Evolutionary conservation across 768 basidiomycete species (phyloP), one percentile per base, ranked within the genome.

Genomic region (Hericium coralloides): DNA sequence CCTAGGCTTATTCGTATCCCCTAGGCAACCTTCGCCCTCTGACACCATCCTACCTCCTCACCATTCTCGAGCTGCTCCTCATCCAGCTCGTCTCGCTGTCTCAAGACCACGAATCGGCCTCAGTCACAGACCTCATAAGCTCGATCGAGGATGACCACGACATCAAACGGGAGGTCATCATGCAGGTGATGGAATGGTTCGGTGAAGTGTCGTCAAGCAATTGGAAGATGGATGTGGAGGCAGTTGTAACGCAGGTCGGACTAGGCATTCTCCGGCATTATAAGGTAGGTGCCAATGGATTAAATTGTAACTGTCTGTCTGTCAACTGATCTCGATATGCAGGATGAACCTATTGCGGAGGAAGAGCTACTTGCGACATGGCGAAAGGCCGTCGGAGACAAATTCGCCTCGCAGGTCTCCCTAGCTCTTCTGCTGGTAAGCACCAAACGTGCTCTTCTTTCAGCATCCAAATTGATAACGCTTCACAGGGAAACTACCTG

Each of bases 121-220:
- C 81, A 0, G 74, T 84, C n/a, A 78, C 83, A 47, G 75, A 77
- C n/a, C 70, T 95, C 45, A 66, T 77, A 7, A 72, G 78, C 10
- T 72, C 80, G 0, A 77, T 98, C 12, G 79, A 82, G 17, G 77
- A 86, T 45, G 87, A 89, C 3, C 84, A 92, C 64, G 89, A 90
- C 18, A 71, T 95, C 15, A 75, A 81, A 8, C 70, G 79, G 7
- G 67, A 73, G 2, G 78, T 93, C 26, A 78, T 82, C 8, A 70
- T 66, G 7, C 90, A 92, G 66, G 77, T 93, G 25, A 81, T 97
- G 75, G 66, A 71, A 0, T 95, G 95, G 86, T 98, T 95, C 62
- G 93, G 92, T 15, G 72, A 74, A 4, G 68, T 85, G 4, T 64
- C 56, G 9, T 55, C 22, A 14, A 59, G 55, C 12, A 70, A 69